Percentiles rank a stretch among this genome's conserved stretches.
Conservation (phyloP, 345 rosid species). For the Pelargonium nanum region DNA sequence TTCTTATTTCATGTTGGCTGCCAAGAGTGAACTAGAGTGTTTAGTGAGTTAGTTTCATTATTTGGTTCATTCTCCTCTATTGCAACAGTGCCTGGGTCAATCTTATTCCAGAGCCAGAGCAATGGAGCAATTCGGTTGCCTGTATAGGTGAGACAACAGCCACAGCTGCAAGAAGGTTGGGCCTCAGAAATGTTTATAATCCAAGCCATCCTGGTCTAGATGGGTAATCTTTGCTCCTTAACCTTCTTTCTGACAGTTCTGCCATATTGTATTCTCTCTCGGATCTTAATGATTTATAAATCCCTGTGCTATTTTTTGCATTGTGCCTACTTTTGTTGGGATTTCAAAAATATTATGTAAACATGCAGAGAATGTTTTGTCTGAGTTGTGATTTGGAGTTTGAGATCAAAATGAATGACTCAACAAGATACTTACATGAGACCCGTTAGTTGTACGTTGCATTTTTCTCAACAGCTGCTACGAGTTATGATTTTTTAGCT, state of each 20-base stretch:
- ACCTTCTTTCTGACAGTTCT: background rate
- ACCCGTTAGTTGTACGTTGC: too few relatives aligned
- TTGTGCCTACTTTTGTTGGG: too few relatives aligned
- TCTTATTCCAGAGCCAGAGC: conserved; percentile 43
- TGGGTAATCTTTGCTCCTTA: conserved; percentile 43
- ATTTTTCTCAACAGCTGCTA: too few relatives aligned
- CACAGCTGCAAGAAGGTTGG: conserved; percentile 62
- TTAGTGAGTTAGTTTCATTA: background rate
- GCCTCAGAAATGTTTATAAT: conserved; percentile 58
- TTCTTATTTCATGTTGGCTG: background rate
- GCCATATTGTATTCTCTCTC: background rate
- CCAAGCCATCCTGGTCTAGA: conserved; percentile 79
- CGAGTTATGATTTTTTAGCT: too few relatives aligned
- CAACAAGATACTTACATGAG: background rate
- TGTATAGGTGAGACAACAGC: conserved; percentile 98
- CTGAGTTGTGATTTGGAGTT: background rate
- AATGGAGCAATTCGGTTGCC: conserved; percentile 58
- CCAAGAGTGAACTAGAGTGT: background rate
- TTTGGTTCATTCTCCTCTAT: conserved; percentile 7
- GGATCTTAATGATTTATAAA: background rate
- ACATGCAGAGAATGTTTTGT: too few relatives aligned
- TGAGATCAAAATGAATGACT: background rate
- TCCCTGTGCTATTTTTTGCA: too few relatives aligned
- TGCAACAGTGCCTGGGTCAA: conserved; percentile 67
- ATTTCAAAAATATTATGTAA: too few relatives aligned